Conservation (phyloP, 345 rosid species). For the Bretschneidera sinensis region DNA sequence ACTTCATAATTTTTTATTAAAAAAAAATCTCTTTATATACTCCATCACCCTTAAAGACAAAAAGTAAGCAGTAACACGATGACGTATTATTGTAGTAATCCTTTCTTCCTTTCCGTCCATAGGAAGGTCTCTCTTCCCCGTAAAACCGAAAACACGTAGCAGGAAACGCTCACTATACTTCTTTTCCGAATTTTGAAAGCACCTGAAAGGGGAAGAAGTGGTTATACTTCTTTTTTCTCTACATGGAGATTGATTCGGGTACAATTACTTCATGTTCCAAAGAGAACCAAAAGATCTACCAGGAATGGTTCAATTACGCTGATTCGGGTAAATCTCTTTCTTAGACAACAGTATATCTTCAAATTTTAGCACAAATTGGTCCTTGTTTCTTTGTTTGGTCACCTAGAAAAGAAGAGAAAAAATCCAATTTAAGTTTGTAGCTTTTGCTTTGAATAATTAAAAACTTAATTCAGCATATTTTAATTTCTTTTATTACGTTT, state of each 20-base stretch:
- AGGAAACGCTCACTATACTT: too few species aligned
- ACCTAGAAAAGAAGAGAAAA: not conserved
- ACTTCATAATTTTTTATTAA: too few species aligned
- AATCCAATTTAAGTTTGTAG: not conserved
- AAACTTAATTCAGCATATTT: too few species aligned
- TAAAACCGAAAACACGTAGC: too few species aligned
- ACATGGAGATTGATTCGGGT: slow-evolving; percentile 70
- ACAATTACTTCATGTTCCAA: slow-evolving; percentile 70
- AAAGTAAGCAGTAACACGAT: too few species aligned
- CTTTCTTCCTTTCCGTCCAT: too few species aligned
- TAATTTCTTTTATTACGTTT: too few species aligned
- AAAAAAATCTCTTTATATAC: too few species aligned
- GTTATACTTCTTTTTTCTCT: not conserved
- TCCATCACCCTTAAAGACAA: too few species aligned
- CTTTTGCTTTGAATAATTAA: not conserved
- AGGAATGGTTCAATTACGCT: slow-evolving; percentile 77
- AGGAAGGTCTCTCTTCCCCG: too few species aligned
- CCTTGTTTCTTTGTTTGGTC: not conserved
- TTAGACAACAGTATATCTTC: not conserved
- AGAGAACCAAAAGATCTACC: slow-evolving; percentile 70
- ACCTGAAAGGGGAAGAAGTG: not conserved
- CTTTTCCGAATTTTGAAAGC: not conserved
- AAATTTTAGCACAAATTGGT: not conserved
- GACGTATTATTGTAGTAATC: too few species aligned
- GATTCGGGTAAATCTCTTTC: slow-evolving; percentile 57